Base-by-base conservation (phyloP, 768 basidiomycete species). In the Leccinum arenicola region DNA sequence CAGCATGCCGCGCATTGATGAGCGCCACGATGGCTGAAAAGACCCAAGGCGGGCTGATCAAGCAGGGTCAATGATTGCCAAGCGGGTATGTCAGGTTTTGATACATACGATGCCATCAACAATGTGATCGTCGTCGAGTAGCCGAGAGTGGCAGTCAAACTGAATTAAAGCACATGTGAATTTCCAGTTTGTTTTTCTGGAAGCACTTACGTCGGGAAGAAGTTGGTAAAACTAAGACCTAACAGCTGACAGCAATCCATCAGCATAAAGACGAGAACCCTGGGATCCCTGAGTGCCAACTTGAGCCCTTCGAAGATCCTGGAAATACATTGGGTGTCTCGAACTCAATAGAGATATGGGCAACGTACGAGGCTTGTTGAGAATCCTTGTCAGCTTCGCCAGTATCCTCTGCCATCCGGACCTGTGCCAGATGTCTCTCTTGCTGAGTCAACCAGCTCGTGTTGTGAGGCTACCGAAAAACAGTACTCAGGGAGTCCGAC, bases 361-460 rank as follows among this genome's bases (percentile, higher is more conserved):
- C 19, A n/a, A 63, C 68, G 49, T 38, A 69, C 66, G 64, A 61
- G 0, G 56, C 21, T 11, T 66, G 27, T 0, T 40, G 35, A 2
- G 59, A 38, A 63, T 87, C 84, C 64, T 79, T 73, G 64, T 88
- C 87, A 0, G 85, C 86, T 68, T 87, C 84, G 2, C 86, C 85
- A 9, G 82, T 81, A 63, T 87, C 86, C 67, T 88, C 86, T 0
- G 86, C 83, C 8, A 88, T 76, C 10, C 87, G 82, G 19, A 79
- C 83, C 73, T 85, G 86, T 5, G 84, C 86, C 35, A 88, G 75
- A 19, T 78, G 80, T n/a, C 79, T 75, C 60, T 87, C 81, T 6
- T 0, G 77, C 68, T 11, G 77, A n/a, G 40, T 71, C 35, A 88
- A 66, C 87, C 86, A 88, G 38, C 77, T 73, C 0, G 86, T 88